Conservation (phyloP, 179 eudicot genomes). For the Drosera spatulata region DNA sequence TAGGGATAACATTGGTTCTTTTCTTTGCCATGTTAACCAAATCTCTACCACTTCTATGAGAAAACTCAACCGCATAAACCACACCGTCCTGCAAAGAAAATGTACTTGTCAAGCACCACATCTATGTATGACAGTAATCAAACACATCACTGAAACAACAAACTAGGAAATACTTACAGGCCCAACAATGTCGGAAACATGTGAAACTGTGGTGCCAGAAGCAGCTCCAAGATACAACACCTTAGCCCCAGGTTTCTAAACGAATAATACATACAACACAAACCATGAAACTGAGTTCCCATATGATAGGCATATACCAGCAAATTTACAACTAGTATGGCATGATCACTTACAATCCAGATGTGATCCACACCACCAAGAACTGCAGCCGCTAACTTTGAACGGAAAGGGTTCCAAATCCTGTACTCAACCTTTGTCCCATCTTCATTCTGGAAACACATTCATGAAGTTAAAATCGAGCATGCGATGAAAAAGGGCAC, state of each 20-base stretch:
- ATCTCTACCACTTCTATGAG: constrained; percentile 95
- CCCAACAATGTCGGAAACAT: constrained; percentile 91
- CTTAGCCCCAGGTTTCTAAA: constrained; percentile 63
- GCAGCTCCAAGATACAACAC: constrained; percentile 97
- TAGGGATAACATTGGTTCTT: constrained; percentile 84
- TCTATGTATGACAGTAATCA: neutral
- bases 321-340: neutral
- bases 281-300: neutral
- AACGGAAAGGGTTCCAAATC: constrained; percentile 87
- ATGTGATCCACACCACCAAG: constrained; percentile 70
- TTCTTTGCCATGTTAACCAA: constrained; percentile 96
- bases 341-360: constrained; percentile 44
- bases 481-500: too few relatives aligned
- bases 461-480: neutral
- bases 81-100: constrained; percentile 47
- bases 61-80: constrained; percentile 89
- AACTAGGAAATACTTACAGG: constrained; percentile 42
- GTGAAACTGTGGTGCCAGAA: constrained; percentile 93
- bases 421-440: constrained; percentile 84
- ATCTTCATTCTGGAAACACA: constrained; percentile 52
- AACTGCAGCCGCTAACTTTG: constrained; percentile 74
- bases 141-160: neutral
- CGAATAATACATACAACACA: neutral
- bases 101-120: neutral
- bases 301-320: neutral